Base-by-base conservation (phyloP, 73 alveolate genomes). In the Blepharisma japonicum region DNA sequence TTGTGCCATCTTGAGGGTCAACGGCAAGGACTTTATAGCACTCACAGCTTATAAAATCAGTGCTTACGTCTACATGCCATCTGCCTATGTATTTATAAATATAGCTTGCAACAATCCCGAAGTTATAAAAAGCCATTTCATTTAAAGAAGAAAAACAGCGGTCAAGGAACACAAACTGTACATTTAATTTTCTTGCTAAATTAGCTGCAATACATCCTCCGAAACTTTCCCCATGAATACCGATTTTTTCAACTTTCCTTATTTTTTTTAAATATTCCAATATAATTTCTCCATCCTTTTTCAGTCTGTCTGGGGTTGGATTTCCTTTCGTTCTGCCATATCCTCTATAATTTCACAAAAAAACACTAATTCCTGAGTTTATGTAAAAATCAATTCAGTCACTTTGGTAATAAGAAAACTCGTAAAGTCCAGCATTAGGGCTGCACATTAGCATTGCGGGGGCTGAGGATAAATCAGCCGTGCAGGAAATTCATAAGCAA, bases 341-440 rank as follows among this genome's bases (percentile, higher is more conserved):
- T 23, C 98, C 98, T 85, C 98, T 83, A 72, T 93, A 93, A 56
- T 93, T 93, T 97, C 98, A 93, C 7, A 93, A 83, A 48, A 89
- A 79, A 66, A 91, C 85, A 71, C 87, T 87, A 21, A 93, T 91
- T 47, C 96, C 92, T 50, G 56, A 46, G 61, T 79, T 71, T 23
- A 72, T 18, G 55, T 91, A 91, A 71, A 81, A 93, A 46, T 92
- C 95, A 18, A 93, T 77, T 96, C 98, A 93, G 49, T 93, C 96
- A 77, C 85, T 87, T 81, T 93, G 83, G 68, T 92, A 90, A 18
- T 51, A 53, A 51, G 81, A 46, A 71, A 68, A 85, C 80, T 93
- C 98, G 53, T 93, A 93, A 79, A 68, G 89, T 18, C 97, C 97
- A 61, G 96, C 98, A 90, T 93, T 93, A 2, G 98, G 98, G 77